A percentile compares a stretch with the other conserved stretches of the same genome.
phyloP scores from a whole-genome alignment of 805 yeast species.

The Cyberlindnera bimundalis region DNA sequence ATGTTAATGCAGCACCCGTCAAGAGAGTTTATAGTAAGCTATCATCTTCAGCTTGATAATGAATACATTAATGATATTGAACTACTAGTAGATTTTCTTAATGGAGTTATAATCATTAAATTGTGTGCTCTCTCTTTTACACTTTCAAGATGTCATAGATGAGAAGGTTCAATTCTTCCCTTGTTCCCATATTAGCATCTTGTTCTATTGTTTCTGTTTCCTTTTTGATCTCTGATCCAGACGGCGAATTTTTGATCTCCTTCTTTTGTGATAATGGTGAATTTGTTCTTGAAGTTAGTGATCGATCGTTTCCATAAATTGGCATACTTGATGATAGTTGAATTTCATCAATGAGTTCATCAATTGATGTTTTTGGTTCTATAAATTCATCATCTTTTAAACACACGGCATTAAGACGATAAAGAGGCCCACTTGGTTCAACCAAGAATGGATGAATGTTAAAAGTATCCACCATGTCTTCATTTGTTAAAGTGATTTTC shows the following conservation, averaged over 20 bases:
- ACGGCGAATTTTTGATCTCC: conserved; percentile 5
- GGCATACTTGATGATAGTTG: background rate
- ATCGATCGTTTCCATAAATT: conserved; percentile 8
- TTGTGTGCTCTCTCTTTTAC: background rate
- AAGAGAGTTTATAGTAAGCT: conserved; percentile 18
- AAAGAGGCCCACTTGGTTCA: conserved; percentile 62
- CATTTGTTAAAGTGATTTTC: conserved; percentile 51
- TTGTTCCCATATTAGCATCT: conserved; percentile 45
- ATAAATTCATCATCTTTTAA: conserved; percentile 48
- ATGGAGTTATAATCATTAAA: no score
- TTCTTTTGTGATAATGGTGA: conserved; percentile 14
- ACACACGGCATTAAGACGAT: conserved; percentile 45
- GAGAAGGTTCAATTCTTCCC: conserved; percentile 69
- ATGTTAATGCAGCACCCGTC: conserved; percentile 14
- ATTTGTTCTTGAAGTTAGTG: background rate
- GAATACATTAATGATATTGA: background rate
- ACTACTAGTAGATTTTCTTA: background rate
- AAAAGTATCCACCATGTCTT: conserved; percentile 64
- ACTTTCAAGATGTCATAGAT: conserved; percentile 50
- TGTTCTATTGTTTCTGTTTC: background rate
- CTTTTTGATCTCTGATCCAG: background rate
- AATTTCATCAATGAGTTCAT: conserved; percentile 13
- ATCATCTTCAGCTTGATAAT: background rate
- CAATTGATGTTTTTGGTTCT: conserved; percentile 25
- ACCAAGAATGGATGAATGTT: conserved; percentile 62